A percentile compares a stretch with the other conserved stretches of the same genome.
These are phyloP conservation scores for Wickerhamomyces bisporus DNA, from an alignment of 805 yeast species.

Conservation along the genomic window DNA sequence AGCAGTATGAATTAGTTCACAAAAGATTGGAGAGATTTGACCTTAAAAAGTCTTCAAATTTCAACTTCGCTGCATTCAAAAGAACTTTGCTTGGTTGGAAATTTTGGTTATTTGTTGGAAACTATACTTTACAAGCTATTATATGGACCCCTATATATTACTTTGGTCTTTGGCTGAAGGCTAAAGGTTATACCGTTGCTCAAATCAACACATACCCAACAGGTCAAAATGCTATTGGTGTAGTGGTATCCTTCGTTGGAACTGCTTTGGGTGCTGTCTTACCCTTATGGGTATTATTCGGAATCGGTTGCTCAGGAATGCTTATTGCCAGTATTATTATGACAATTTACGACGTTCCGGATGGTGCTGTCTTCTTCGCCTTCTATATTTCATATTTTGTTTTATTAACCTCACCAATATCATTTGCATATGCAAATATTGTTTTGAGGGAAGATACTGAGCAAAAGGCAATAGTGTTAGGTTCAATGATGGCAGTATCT, in stretches of 20 bases:
- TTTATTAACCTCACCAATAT: conserved; percentile 54
- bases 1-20: not conserved
- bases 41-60: conserved; percentile 1
- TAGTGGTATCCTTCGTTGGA: conserved; percentile 2
- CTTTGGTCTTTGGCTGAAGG: conserved; percentile 6
- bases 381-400: conserved; percentile 50
- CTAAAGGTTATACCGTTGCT: conserved; percentile 3
- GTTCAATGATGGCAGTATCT: conserved; percentile 44
- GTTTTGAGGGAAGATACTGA: conserved; percentile 49
- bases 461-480: conserved; percentile 44
- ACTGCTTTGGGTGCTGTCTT: conserved; percentile 3
- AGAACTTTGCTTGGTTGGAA: conserved; percentile 4
- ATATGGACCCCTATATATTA: conserved; percentile 2
- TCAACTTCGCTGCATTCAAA: conserved; percentile 2
- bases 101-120: conserved; percentile 1
- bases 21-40: conserved; percentile 4
- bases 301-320: conserved; percentile 2
- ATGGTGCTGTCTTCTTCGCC: conserved; percentile 54
- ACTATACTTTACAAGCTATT: conserved; percentile 2
- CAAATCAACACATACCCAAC: conserved; percentile 7
- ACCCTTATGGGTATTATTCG: conserved; percentile 1
- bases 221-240: conserved; percentile 1
- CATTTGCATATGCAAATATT: conserved; percentile 53
- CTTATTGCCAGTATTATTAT: conserved; percentile 45
- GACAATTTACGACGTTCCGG: conserved; percentile 51